phyloP scores from a whole-genome alignment of 202 grass and related monocot genomes.

The Tripidium arundinaceum region DNA sequence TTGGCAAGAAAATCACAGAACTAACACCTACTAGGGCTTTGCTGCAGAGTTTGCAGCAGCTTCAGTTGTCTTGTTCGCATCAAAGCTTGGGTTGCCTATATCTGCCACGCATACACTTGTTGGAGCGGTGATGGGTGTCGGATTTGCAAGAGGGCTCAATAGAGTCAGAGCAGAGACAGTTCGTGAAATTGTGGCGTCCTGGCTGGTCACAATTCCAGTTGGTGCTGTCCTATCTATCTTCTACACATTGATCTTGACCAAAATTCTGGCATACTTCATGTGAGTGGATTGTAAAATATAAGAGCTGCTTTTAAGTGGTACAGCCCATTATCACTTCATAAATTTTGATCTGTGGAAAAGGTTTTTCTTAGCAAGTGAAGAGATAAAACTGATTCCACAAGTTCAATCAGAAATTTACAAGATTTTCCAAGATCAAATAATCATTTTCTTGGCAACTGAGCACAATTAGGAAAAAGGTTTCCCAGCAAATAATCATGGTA shows the following conservation, averaged over 20 bases:
- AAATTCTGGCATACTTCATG: slow-evolving; percentile 59
- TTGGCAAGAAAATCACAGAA: slow-evolving; percentile 95
- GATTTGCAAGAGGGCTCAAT: slow-evolving; percentile 85
- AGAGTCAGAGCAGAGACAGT: slow-evolving; percentile 80
- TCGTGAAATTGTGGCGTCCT: slow-evolving; percentile 78
- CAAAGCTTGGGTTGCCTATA: slow-evolving; percentile 85
- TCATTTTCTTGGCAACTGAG: slow-evolving; percentile 41
- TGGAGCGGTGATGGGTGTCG: slow-evolving; percentile 90
- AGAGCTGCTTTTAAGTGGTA: slow-evolving; percentile 32
- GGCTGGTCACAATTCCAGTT: slow-evolving; percentile 89
- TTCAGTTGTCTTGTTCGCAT: slow-evolving; percentile 87
- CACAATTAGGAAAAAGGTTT: slow-evolving; percentile 10
- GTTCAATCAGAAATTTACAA: slow-evolving; percentile 13
- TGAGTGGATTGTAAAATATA: slow-evolving; percentile 35
- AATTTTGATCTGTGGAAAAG: slow-evolving; percentile 21
- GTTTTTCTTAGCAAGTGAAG: background rate
- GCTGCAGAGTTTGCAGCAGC: slow-evolving; percentile 96
- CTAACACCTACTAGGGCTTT: slow-evolving; percentile 67
- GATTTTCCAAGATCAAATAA: slow-evolving; percentile 32
- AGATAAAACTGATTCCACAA: slow-evolving; percentile 16
- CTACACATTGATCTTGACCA: slow-evolving; percentile 76
- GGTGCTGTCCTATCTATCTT: slow-evolving; percentile 62
- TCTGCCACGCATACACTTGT: slow-evolving; percentile 75
- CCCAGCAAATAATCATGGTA: slow-evolving; percentile 20
- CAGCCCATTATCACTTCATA: slow-evolving; percentile 13